Evolutionary conservation across 2,329 filamentous ascomycete species (phyloP).

Genomic region (Penicillium brasilianum): DNA sequence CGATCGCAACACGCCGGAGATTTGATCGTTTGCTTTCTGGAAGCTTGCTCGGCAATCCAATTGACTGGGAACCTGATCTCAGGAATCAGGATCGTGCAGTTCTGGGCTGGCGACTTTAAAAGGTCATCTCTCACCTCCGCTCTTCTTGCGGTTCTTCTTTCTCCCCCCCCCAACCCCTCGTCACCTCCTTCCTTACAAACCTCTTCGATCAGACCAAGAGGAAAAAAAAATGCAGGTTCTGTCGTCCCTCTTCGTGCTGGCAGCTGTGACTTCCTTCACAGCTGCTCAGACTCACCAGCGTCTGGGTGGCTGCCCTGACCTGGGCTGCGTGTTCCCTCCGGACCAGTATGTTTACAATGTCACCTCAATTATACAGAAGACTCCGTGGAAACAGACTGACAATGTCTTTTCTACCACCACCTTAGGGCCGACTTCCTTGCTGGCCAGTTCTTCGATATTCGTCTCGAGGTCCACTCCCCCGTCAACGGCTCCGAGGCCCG

Average conservation of each 20-base stretch:
- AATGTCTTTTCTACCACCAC: not conserved
- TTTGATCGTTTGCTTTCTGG: slow-evolving; percentile 2
- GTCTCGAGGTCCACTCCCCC: slow-evolving; percentile 80
- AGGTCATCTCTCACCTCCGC: not conserved
- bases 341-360: slow-evolving; percentile 54
- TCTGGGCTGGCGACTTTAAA: not conserved
- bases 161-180: not conserved
- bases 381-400: not conserved
- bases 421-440: slow-evolving; percentile 75
- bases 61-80: not conserved
- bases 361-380: not conserved
- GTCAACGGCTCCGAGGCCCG: slow-evolving; percentile 82
- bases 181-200: not conserved
- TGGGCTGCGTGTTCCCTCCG: slow-evolving; percentile 64
- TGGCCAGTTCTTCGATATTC: slow-evolving; percentile 82
- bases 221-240: slow-evolving; percentile 34
- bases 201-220: not conserved
- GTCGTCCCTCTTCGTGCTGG: slow-evolving; percentile 26
- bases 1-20: slow-evolving; percentile 2
- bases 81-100: not conserved
- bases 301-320: slow-evolving; percentile 59
- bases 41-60: not conserved
- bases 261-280: slow-evolving; percentile 33
- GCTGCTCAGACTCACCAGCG: slow-evolving; percentile 61
- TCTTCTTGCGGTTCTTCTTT: not conserved